A percentile compares a stretch with the other conserved stretches of the same genome.
These are phyloP conservation scores for Populus alba DNA, from an alignment of 345 rosid genomes.

Conservation along the genomic window DNA sequence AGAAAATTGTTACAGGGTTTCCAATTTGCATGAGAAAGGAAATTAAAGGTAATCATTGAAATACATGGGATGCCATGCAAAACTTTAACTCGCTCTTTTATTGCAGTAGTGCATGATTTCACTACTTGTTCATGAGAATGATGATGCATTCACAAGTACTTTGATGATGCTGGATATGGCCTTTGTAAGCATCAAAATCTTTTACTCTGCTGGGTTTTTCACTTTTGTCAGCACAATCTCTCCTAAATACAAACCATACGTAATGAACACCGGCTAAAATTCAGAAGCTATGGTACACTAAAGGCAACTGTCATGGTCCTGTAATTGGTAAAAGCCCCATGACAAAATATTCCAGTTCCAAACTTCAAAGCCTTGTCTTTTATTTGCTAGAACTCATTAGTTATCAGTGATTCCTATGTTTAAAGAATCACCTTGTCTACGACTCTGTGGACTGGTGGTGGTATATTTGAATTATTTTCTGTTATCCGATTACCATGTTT, in stretches of 20 bases:
- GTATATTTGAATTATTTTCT: not conserved
- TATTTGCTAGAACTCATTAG: not conserved
- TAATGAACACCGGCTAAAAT: not conserved
- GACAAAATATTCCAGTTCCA: not conserved
- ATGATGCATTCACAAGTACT: not conserved
- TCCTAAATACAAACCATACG: not conserved
- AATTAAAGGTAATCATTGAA: not conserved
- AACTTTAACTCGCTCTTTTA: not conserved
- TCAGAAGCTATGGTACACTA: not conserved
- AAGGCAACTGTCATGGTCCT: not conserved
- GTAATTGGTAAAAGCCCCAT: not conserved
- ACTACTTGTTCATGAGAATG: not conserved
- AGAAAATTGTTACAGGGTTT: not conserved
- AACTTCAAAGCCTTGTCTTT: not conserved
- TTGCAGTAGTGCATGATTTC: not conserved
- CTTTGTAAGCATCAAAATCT: not conserved
- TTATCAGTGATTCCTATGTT: not conserved
- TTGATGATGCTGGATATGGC: not conserved
- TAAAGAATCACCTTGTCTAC: not conserved
- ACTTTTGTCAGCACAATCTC: not conserved
- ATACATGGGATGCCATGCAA: not conserved
- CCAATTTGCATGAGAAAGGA: not conserved
- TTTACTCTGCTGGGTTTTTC: not conserved
- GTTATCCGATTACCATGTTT: not conserved
- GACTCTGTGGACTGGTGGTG: not conserved